phyloP scores from a whole-genome alignment of 2,329 filamentous ascomycete species.

The Beauveria sp. region DNA sequence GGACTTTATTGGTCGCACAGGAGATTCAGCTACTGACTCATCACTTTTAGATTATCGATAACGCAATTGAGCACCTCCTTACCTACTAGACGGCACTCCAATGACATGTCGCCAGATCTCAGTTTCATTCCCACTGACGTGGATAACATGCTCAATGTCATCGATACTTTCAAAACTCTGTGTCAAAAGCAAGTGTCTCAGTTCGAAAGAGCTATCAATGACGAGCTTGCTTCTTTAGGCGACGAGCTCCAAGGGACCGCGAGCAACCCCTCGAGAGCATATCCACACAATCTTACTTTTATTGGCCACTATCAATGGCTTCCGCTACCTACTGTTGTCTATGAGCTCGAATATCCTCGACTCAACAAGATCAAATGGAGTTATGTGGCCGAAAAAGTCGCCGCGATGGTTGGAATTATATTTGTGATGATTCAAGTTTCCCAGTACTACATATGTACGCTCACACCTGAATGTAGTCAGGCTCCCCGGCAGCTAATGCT shows the following conservation, averaged over 20 bases:
- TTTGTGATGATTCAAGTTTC: slow-evolving; percentile 74
- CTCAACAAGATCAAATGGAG: slow-evolving; percentile 61
- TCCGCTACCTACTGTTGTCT: slow-evolving; percentile 67
- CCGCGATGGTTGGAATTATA: slow-evolving; percentile 63
- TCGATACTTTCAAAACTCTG: slow-evolving; percentile 53
- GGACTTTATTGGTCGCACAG: slow-evolving; percentile 41
- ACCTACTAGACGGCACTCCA: not conserved
- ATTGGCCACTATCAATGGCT: slow-evolving; percentile 65
- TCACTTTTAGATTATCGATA: not conserved
- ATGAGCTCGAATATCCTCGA: slow-evolving; percentile 71
- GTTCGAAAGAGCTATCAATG: slow-evolving; percentile 58
- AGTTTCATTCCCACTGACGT: slow-evolving; percentile 25
- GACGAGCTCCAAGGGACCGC: slow-evolving; percentile 60
- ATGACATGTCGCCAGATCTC: not conserved
- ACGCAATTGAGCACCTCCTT: not conserved
- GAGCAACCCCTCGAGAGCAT: slow-evolving; percentile 40
- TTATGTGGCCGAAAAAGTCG: slow-evolving; percentile 65
- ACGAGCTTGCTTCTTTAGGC: slow-evolving; percentile 56
- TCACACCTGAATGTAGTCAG: not conserved
- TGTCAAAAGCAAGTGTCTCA: slow-evolving; percentile 53
- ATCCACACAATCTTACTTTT: slow-evolving; percentile 62
- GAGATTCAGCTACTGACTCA: slow-evolving; percentile 28
- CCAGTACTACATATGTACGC: slow-evolving; percentile 60
- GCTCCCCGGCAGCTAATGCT: slow-evolving; percentile 4
- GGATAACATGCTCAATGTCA: slow-evolving; percentile 51